Conservation (phyloP, 495 filamentous ascomycete species). For the Cudoniella acicularis region DNA sequence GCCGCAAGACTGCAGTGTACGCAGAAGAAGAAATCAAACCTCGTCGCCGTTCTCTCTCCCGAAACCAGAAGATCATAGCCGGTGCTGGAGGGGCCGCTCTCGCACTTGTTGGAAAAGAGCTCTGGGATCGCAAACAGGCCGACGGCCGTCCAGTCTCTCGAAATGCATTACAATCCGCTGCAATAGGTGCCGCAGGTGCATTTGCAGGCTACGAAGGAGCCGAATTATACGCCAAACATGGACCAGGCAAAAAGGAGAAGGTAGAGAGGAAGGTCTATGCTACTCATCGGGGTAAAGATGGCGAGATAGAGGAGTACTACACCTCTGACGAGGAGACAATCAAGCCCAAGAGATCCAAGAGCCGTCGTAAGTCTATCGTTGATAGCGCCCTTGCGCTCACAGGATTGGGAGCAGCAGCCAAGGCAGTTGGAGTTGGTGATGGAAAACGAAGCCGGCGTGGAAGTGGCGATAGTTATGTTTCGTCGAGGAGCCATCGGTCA, state of each 20-base stretch:
- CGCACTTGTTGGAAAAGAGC: conserved; percentile 51
- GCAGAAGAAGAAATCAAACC: conserved; percentile 43
- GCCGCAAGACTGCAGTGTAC: conserved; percentile 31
- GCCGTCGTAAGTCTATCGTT: conserved; percentile 61
- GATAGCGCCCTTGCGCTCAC: conserved; percentile 65
- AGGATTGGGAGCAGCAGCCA: conserved; percentile 62
- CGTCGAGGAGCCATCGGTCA: conserved; percentile 29
- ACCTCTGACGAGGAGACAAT: conserved; percentile 51
- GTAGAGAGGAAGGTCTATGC: conserved; percentile 38
- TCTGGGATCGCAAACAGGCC: conserved; percentile 51
- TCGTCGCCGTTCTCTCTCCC: conserved; percentile 43
- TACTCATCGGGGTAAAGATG: conserved; percentile 40
- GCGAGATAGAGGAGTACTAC: conserved; percentile 43
- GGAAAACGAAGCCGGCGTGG: conserved; percentile 42
- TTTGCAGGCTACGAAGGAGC: conserved; percentile 51
- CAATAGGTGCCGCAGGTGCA: conserved; percentile 51
- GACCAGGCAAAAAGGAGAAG: conserved; percentile 29
- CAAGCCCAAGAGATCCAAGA: conserved; percentile 34
- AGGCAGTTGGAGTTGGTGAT: conserved; percentile 33
- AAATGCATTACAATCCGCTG: conserved; percentile 47
- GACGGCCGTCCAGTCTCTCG: conserved; percentile 41
- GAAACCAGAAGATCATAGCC: conserved; percentile 57
- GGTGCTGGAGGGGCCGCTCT: conserved; percentile 48
- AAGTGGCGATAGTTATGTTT: conserved; percentile 49
- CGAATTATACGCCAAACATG: conserved; percentile 46